A percentile compares a stretch with the other conserved stretches of the same genome.
These are phyloP conservation scores for Triadica sebifera DNA, from an alignment of 345 rosid species.

Conservation along the genomic window DNA sequence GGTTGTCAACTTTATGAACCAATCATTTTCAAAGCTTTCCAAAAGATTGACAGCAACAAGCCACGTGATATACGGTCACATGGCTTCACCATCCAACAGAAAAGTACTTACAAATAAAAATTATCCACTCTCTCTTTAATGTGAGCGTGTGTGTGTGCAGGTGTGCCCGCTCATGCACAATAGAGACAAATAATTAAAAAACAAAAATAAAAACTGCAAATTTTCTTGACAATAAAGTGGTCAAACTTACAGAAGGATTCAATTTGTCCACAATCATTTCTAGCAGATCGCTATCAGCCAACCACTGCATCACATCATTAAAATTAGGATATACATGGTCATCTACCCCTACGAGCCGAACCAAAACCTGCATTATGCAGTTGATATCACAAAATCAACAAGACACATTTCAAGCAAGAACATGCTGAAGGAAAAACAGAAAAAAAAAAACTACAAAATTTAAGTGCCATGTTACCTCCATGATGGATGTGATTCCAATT, in stretches of 20 bases:
- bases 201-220: neutral
- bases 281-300: slow-evolving; percentile 81
- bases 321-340: slow-evolving; percentile 94
- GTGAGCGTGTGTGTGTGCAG: neutral
- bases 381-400: slow-evolving; percentile 2
- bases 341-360: slow-evolving; percentile 95
- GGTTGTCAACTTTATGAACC: neutral
- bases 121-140: neutral
- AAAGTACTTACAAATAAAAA: neutral
- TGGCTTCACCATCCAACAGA: slow-evolving; percentile 4
- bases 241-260: slow-evolving; percentile 70
- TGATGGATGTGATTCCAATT: slow-evolving; percentile 97
- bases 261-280: slow-evolving; percentile 97
- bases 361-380: slow-evolving; percentile 63
- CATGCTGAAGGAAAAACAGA: slow-evolving; percentile 12
- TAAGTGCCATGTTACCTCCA: slow-evolving; percentile 64
- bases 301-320: slow-evolving; percentile 98
- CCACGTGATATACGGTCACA: neutral
- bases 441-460: too few species aligned
- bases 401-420: neutral
- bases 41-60: neutral
- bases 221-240: neutral
- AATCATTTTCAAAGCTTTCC: neutral
- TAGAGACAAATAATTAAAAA: neutral
- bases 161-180: neutral